Evolutionary conservation across 2,329 filamentous ascomycete species (phyloP).

Genomic region (Talaromyces sp.): DNA sequence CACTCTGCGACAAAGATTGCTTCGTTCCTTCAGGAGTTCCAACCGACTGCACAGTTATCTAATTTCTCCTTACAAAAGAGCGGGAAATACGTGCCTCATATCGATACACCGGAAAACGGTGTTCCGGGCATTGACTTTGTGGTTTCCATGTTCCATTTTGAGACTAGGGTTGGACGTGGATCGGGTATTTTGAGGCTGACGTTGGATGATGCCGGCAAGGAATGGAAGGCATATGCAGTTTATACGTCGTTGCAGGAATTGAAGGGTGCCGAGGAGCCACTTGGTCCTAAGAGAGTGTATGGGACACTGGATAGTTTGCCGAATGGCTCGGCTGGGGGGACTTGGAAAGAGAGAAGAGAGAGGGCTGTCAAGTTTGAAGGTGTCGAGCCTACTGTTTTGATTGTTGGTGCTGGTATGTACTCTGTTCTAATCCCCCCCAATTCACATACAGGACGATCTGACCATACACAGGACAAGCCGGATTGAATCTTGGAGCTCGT

Average conservation of each 20-base stretch:
- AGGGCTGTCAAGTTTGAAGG: constrained; percentile 29
- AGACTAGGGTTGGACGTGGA: constrained; percentile 33
- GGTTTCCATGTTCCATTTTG: constrained; percentile 37
- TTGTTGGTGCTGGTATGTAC: constrained; percentile 38
- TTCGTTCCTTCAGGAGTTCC: constrained; percentile 26
- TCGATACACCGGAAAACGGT: constrained; percentile 26
- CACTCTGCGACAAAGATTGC: constrained; percentile 28
- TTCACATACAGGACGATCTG: background rate
- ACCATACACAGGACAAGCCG: constrained; percentile 36
- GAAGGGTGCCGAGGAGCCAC: constrained; percentile 30
- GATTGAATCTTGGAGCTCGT: constrained; percentile 39
- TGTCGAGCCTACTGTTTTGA: constrained; percentile 35
- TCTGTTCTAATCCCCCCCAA: background rate
- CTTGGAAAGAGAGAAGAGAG: constrained; percentile 34
- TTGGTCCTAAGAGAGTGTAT: constrained; percentile 27
- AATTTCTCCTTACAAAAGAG: constrained; percentile 29
- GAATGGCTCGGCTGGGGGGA: constrained; percentile 27
- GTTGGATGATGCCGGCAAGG: constrained; percentile 17
- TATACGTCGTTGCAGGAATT: constrained; percentile 37
- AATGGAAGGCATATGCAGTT: constrained; percentile 37
- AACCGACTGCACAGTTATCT: constrained; percentile 25
- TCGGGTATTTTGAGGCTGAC: constrained; percentile 35
- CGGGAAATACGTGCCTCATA: constrained; percentile 28
- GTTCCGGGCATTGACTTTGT: constrained; percentile 17
- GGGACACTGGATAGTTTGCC: constrained; percentile 34